Evolutionary conservation across 2,329 filamentous ascomycete species (phyloP).

Genomic region (Lasiodiplodia sp.): DNA sequence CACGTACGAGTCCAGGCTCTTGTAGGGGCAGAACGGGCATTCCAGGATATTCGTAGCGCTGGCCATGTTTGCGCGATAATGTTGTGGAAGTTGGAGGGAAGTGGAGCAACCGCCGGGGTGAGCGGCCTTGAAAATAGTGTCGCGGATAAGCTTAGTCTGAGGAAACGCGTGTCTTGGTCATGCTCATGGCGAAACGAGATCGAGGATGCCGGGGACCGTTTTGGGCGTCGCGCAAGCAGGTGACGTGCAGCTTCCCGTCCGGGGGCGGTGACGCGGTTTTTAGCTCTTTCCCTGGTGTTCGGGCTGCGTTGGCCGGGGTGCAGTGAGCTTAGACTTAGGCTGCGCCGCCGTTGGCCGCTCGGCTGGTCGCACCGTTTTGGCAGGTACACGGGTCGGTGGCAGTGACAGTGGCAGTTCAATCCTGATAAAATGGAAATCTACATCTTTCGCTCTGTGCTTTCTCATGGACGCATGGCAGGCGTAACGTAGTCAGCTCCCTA

Average conservation of each 20-base stretch:
- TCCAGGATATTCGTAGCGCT: background rate
- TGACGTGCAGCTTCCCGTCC: constrained; percentile 6
- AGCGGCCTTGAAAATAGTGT: background rate
- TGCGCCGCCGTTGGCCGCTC: background rate
- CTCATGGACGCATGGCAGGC: constrained; percentile 22
- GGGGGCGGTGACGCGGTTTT: constrained; percentile 2
- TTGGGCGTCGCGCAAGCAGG: background rate
- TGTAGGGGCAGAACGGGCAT: constrained; percentile 27
- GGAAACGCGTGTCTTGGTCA: constrained; percentile 3
- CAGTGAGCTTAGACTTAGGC: background rate
- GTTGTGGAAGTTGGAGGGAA: background rate
- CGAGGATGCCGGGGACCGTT: background rate
- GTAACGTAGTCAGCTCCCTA: background rate
- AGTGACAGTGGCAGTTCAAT: background rate
- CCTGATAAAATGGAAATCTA: constrained; percentile 15
- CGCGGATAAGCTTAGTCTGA: constrained; percentile 1
- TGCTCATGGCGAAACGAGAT: background rate
- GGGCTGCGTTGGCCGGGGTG: constrained; percentile 12
- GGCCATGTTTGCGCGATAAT: constrained; percentile 20
- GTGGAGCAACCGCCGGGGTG: background rate
- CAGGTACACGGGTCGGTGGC: background rate
- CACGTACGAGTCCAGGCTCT: constrained; percentile 35
- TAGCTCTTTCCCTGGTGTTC: background rate
- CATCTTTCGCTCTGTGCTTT: background rate
- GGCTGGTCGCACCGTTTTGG: constrained; percentile 1